These are phyloP conservation scores for Heliosperma pusillum DNA, from an alignment of 148 eudicot species.

Conservation along the genomic window DNA sequence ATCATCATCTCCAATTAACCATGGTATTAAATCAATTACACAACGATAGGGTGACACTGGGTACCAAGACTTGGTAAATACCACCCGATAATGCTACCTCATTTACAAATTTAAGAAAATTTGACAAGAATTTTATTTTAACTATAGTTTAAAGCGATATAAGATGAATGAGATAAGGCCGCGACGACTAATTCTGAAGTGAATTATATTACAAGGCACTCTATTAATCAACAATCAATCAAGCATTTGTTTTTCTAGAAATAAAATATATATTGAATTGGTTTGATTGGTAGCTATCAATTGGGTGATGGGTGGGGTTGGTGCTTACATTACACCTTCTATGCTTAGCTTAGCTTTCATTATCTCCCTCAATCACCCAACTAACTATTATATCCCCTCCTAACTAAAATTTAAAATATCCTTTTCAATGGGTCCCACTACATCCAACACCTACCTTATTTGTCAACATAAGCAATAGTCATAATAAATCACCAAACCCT, in stretches of 20 bases:
- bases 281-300: slow-evolving; percentile 27
- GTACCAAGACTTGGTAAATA: no score
- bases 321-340: slow-evolving; percentile 11
- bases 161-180: no score
- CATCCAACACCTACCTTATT: slow-evolving; percentile 47
- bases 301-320: slow-evolving; percentile 22
- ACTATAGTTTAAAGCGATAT: no score
- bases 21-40: no score
- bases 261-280: slow-evolving; percentile 19
- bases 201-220: no score
- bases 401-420: slow-evolving; percentile 32
- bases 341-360: slow-evolving; percentile 21
- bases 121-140: no score
- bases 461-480: slow-evolving; percentile 31
- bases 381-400: slow-evolving; percentile 33
- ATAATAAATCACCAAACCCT: neutral
- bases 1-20: neutral
- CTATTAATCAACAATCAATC: slow-evolving; percentile 24
- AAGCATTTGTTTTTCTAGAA: slow-evolving; percentile 13
- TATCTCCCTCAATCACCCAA: slow-evolving; percentile 39
- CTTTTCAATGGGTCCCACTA: slow-evolving; percentile 37
- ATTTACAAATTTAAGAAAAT: no score
- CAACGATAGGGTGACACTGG: no score
- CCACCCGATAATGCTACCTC: no score
- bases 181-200: neutral